Percentiles rank a stretch among this genome's conserved stretches.
These are phyloP conservation scores for Lindgomyces ingoldianus DNA, from an alignment of 495 filamentous ascomycete species.

Conservation along the genomic window DNA sequence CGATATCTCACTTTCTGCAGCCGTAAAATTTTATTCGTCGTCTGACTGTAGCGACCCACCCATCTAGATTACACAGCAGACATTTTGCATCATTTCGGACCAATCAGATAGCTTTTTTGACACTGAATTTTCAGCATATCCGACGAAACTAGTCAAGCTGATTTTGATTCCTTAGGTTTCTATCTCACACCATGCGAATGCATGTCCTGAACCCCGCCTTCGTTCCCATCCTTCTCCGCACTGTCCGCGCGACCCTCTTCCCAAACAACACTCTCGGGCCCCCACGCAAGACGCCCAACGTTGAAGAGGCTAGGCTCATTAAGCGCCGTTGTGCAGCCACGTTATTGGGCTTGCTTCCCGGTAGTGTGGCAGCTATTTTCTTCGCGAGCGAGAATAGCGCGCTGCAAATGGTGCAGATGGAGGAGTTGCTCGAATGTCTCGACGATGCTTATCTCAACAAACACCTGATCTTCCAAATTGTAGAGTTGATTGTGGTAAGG, in stretches of 20 bases:
- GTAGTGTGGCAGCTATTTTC: conserved; percentile 49
- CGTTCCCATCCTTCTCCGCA: conserved; percentile 72
- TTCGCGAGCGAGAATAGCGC: conserved; percentile 55
- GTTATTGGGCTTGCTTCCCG: conserved; percentile 56
- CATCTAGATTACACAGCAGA: conserved; percentile 24
- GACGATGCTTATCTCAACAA: conserved; percentile 85
- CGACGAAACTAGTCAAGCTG: conserved; percentile 7
- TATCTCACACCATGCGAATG: conserved; percentile 68
- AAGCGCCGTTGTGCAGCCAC: conserved; percentile 58
- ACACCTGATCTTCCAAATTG: conserved; percentile 74
- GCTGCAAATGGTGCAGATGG: conserved; percentile 52
- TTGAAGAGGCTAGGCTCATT: conserved; percentile 51
- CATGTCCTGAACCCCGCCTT: conserved; percentile 65
- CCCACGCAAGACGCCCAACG: conserved; percentile 41
- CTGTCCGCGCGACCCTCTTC: conserved; percentile 71
- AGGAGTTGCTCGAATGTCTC: conserved; percentile 68
- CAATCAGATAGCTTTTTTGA: conserved; percentile 12
- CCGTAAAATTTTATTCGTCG: conserved; percentile 19
- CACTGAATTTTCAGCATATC: conserved; percentile 16
- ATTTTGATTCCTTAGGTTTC: conserved; percentile 58
- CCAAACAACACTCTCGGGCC: conserved; percentile 68
- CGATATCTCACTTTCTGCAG: not conserved
- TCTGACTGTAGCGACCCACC: conserved; percentile 22
- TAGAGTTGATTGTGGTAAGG: conserved; percentile 76
- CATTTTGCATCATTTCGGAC: conserved; percentile 23